Conservation (phyloP, 257 asterid genomes). For the Asclepias syriaca region DNA sequence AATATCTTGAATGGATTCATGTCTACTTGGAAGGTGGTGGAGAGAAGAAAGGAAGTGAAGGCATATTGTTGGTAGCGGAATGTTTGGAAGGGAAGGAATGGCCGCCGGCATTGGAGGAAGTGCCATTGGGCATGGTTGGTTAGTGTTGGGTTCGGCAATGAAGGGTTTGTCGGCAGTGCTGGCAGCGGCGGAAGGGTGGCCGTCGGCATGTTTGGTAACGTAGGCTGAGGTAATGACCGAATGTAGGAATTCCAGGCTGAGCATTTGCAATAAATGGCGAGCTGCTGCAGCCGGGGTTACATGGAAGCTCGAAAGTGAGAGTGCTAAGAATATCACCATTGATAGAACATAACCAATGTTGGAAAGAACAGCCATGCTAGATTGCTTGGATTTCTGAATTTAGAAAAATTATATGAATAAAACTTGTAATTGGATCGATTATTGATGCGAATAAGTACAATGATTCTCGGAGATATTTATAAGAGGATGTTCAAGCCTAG, state of each 20-base stretch:
- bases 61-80: slow-evolving; percentile 19
- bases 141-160: slow-evolving; percentile 2
- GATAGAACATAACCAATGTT: no score
- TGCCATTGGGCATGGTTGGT: slow-evolving; percentile 14
- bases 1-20: neutral
- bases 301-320: no score
- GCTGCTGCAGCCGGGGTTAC: no score
- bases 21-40: slow-evolving; percentile 29
- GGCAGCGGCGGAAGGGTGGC: slow-evolving; percentile 11
- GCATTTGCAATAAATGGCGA: no score
- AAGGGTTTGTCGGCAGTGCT: neutral
- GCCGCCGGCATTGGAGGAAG: slow-evolving; percentile 24
- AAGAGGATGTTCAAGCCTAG: no score
- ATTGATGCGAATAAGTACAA: no score
- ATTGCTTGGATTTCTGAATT: no score
- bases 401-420: no score
- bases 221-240: neutral
- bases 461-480: no score
- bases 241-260: slow-evolving; percentile 1
- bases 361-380: no score
- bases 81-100: slow-evolving; percentile 1
- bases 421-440: no score
- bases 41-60: slow-evolving; percentile 31
- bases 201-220: neutral
- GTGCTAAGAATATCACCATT: no score